A percentile compares a stretch with the other conserved stretches of the same genome.
These are phyloP conservation scores for Populus pruinosa DNA, from an alignment of 345 rosid genomes.

Conservation along the genomic window DNA sequence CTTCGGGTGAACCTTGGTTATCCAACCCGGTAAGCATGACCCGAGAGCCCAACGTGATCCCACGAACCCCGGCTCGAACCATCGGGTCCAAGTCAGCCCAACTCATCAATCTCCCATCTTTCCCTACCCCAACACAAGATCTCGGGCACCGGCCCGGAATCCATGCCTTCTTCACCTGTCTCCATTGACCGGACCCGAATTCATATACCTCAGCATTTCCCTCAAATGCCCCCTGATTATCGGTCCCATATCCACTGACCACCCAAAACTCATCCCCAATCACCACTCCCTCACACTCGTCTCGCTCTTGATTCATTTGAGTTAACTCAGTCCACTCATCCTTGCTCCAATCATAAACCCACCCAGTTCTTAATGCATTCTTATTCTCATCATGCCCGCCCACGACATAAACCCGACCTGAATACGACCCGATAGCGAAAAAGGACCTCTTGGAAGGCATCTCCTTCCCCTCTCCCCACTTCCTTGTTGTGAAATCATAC, in stretches of 20 bases:
- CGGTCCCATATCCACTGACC: conserved; percentile 60
- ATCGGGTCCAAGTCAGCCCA: conserved; percentile 12
- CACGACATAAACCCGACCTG: conserved; percentile 37
- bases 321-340: conserved; percentile 59
- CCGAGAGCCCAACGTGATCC: conserved; percentile 31
- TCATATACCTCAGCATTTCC: conserved; percentile 43
- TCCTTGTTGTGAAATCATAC: conserved; percentile 43
- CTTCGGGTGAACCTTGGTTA: conserved; percentile 46
- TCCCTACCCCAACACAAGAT: conserved; percentile 18
- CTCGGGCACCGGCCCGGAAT: conserved; percentile 37
- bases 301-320: conserved; percentile 52
- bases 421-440: conserved; percentile 43
- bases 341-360: conserved; percentile 49
- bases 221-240: conserved; percentile 54
- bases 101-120: neutral
- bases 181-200: conserved; percentile 43
- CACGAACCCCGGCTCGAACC: conserved; percentile 37
- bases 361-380: conserved; percentile 52
- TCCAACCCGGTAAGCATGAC: conserved; percentile 47
- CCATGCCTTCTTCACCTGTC: conserved; percentile 44
- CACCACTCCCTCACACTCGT: conserved; percentile 60
- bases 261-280: conserved; percentile 58
- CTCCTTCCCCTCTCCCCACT: conserved; percentile 48
- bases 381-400: conserved; percentile 75
- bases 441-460: conserved; percentile 59